phyloP scores from a whole-genome alignment of 306 rosid genomes.

The Carpinus viminea region DNA sequence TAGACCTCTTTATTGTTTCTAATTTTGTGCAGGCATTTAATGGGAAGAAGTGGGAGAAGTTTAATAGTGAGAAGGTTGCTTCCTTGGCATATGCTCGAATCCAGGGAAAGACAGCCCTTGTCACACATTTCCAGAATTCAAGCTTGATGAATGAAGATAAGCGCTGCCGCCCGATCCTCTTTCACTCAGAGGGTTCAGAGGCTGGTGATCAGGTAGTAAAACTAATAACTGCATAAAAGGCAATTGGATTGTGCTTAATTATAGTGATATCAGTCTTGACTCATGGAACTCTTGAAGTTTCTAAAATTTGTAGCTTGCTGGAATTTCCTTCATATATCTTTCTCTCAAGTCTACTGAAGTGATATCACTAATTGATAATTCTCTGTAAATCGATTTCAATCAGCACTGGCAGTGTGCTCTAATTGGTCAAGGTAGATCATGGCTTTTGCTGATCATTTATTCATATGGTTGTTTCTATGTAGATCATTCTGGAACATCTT shows the following conservation, averaged over 20 bases:
- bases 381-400: background rate
- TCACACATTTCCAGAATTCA: constrained; percentile 94
- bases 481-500: constrained; percentile 69
- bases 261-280: background rate
- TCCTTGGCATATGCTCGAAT: constrained; percentile 96
- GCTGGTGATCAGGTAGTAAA: constrained; percentile 68
- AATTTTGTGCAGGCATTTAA: constrained; percentile 71
- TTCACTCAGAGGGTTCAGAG: constrained; percentile 88
- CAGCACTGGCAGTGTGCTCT: background rate
- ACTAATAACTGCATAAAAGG: background rate
- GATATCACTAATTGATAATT: background rate
- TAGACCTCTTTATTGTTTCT: background rate
- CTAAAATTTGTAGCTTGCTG: background rate
- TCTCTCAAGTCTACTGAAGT: background rate
- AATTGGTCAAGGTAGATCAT: background rate
- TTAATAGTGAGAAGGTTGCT: constrained; percentile 98
- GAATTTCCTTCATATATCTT: background rate
- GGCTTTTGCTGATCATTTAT: constrained; percentile 3
- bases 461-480: constrained; percentile 21
- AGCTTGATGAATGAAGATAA: constrained; percentile 99
- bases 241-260: background rate
- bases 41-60: constrained; percentile 98
- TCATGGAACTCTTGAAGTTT: constrained; percentile 5
- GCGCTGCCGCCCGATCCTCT: constrained; percentile 95
- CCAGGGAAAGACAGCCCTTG: constrained; percentile 95